Conservation (phyloP, 192 early-diverging fungal species). For the Coemansia sp. region DNA sequence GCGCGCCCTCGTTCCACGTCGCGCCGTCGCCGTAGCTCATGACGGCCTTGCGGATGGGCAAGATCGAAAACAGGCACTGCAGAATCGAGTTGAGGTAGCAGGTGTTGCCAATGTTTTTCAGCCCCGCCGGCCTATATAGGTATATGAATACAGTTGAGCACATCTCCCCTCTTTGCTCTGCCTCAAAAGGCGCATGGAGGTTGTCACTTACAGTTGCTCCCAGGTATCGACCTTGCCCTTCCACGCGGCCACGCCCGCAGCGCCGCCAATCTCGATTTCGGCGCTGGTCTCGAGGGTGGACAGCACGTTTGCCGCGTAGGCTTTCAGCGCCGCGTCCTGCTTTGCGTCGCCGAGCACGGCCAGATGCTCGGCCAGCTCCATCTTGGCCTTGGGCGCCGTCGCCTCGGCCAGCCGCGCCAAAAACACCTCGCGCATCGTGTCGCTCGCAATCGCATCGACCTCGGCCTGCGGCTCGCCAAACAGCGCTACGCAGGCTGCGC, state of each 20-base stretch:
- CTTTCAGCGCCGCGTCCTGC: slow-evolving; percentile 14
- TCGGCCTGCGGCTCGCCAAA: slow-evolving; percentile 43
- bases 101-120: slow-evolving; percentile 81
- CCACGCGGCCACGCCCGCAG: slow-evolving; percentile 8
- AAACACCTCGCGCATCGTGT: slow-evolving; percentile 36
- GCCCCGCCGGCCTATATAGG: slow-evolving; percentile 55
- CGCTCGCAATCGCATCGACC: slow-evolving; percentile 21
- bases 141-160: background rate
- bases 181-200: background rate
- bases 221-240: slow-evolving; percentile 22
- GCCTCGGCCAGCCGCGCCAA: slow-evolving; percentile 15
- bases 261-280: slow-evolving; percentile 1
- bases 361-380: slow-evolving; percentile 27
- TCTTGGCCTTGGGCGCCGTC: slow-evolving; percentile 25
- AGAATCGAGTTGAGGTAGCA: slow-evolving; percentile 87
- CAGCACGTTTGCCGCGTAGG: slow-evolving; percentile 23
- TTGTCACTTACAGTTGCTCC: slow-evolving; percentile 24
- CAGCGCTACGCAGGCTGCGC: slow-evolving; percentile 42
- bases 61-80: slow-evolving; percentile 68
- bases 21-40: slow-evolving; percentile 37
- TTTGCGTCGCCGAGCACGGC: slow-evolving; percentile 17
- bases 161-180: too few relatives aligned
- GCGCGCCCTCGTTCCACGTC: slow-evolving; percentile 45
- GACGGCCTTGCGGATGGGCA: slow-evolving; percentile 59
- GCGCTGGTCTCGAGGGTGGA: slow-evolving; percentile 9